These are phyloP conservation scores for Schizophyllum amplum DNA, from an alignment of 1,284 basidiomycete species.

Conservation along the genomic window DNA sequence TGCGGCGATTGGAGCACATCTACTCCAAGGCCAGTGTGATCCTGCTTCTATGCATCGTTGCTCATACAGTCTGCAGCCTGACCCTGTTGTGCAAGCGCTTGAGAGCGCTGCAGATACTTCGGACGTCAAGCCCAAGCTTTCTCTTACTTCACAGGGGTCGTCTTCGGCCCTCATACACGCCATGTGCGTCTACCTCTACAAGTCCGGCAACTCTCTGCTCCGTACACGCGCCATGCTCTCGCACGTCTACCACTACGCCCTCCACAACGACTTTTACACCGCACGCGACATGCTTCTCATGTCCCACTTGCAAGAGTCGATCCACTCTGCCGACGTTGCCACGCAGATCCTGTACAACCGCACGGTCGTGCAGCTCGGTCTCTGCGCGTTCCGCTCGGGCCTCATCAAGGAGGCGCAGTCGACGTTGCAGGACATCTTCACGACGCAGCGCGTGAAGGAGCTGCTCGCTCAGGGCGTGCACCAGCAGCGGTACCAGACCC, in stretches of 20 bases:
- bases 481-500: slow-evolving; percentile 80
- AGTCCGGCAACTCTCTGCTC: slow-evolving; percentile 82
- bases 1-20: slow-evolving; percentile 95
- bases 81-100: slow-evolving; percentile 87
- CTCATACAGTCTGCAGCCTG: slow-evolving; percentile 53
- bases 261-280: slow-evolving; percentile 95
- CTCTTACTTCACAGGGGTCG: slow-evolving; percentile 27
- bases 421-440: slow-evolving; percentile 93
- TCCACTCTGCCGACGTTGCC: slow-evolving; percentile 91
- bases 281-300: slow-evolving; percentile 98
- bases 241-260: slow-evolving; percentile 96
- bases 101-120: slow-evolving; percentile 60
- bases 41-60: slow-evolving; percentile 4
- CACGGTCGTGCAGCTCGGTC: slow-evolving; percentile 92
- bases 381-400: slow-evolving; percentile 94
- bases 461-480: slow-evolving; percentile 95
- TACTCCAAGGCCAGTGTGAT: slow-evolving; percentile 79
- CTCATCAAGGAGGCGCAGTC: slow-evolving; percentile 92
- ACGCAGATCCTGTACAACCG: slow-evolving; percentile 99
- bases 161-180: slow-evolving; percentile 78
- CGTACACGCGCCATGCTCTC: slow-evolving; percentile 95
- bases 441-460: slow-evolving; percentile 94
- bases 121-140: slow-evolving; percentile 42
- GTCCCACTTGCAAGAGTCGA: slow-evolving; percentile 97
- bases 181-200: slow-evolving; percentile 92